Conservation (phyloP, 805 yeast species). For the Candida sithepensis region DNA sequence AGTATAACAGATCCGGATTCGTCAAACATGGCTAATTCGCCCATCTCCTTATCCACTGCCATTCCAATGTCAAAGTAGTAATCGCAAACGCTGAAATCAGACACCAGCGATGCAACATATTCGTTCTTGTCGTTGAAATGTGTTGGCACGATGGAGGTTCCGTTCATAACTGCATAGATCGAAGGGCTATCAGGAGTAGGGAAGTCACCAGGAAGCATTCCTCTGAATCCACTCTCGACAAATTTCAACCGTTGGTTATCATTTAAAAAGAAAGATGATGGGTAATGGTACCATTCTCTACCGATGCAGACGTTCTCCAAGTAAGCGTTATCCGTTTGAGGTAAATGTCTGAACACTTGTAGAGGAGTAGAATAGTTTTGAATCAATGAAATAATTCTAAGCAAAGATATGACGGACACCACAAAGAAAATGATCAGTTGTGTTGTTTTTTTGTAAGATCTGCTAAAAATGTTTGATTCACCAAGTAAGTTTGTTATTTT, state of each 20-base stretch:
- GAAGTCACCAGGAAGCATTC: slow-evolving; percentile 87
- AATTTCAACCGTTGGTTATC: slow-evolving; percentile 61
- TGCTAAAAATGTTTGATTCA: slow-evolving; percentile 10
- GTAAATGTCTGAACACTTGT: slow-evolving; percentile 45
- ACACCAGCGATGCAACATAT: slow-evolving; percentile 58
- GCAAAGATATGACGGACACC: slow-evolving; percentile 33
- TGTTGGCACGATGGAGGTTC: slow-evolving; percentile 49
- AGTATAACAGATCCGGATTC: slow-evolving; percentile 15
- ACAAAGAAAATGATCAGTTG: slow-evolving; percentile 10
- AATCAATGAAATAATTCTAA: slow-evolving; percentile 59
- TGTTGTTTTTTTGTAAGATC: slow-evolving; percentile 5
- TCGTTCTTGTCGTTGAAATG: slow-evolving; percentile 74
- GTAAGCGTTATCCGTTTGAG: slow-evolving; percentile 19
- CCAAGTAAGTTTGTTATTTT: slow-evolving; percentile 14
- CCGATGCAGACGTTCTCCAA: slow-evolving; percentile 75
- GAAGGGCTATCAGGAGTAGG: slow-evolving; percentile 32
- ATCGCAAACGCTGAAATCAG: slow-evolving; percentile 52
- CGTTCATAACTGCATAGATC: slow-evolving; percentile 21
- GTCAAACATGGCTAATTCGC: slow-evolving; percentile 36
- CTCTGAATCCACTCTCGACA: slow-evolving; percentile 75
- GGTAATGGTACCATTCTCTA: slow-evolving; percentile 92
- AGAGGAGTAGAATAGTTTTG: slow-evolving; percentile 75
- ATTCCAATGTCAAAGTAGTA: slow-evolving; percentile 64
- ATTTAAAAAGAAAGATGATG: slow-evolving; percentile 80
- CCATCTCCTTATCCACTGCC: slow-evolving; percentile 40